Base-by-base conservation (phyloP, 1,139 yeast genomes). In the Suhomyces maxii region DNA sequence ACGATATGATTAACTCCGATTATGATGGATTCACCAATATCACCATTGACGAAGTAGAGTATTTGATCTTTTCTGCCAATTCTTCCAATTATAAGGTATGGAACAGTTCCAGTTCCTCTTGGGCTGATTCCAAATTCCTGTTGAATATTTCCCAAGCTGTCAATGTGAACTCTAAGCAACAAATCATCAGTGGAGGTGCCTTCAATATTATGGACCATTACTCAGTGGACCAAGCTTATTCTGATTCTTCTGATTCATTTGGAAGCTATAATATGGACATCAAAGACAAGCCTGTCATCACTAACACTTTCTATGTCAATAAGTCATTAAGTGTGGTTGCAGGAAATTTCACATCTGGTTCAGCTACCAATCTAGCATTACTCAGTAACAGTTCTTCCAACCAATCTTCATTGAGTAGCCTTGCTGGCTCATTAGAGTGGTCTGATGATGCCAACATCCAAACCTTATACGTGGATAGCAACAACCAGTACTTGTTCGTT, bases 301-400 rank as follows among this genome's bases (percentile, higher is more conserved):
- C 60, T 11, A 49, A 58, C 5, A 67, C 79, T 0, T 70, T 57
- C 49, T 69, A 65, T 44, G 69, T 85, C 36, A 84, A 84, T 56
- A 67, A 67, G 18, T 60, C 82, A 0, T 52, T 77, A 5, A 70
- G 84, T 42, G 76, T 80, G 1, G 56, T 85, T 40, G 90, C 86
- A 12, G 80, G 80, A 6, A 54, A 56, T n/a, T 74, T 76, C 53
- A 51, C 51, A 10, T 52, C 68, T 1, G 51, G 54, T 9, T 43
- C 54, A 11, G 55, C 53, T 23, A 42, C 48, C 8, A 67, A 71
- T 37, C 51, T 71, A n/a, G 73, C 74, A 2, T 76, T 83, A 46
- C 54, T 84, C 41, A 58, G 71, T 8, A 63, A 76, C 41, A 51
- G 59, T 18, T 44, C 56, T 7, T 56, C 59, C 11, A 57, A 56